phyloP scores from a whole-genome alignment of 805 yeast genomes.

The Ogataea parapolymorpha region DNA sequence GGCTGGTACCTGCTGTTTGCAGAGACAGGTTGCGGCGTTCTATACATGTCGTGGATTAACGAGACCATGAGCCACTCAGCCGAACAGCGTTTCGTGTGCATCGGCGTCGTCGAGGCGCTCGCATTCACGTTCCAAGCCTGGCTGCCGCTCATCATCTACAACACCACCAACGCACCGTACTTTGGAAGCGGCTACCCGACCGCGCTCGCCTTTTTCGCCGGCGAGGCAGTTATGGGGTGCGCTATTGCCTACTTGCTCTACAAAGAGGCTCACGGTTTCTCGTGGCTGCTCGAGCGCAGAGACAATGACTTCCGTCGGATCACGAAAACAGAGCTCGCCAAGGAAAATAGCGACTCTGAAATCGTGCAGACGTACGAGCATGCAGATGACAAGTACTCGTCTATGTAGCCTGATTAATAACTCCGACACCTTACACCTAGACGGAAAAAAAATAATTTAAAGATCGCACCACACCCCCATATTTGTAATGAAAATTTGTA shows the following conservation, averaged over 20 bases:
- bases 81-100: conserved; percentile 26
- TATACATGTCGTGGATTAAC: conserved; percentile 29
- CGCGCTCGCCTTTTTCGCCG: conserved; percentile 16
- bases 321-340: not conserved
- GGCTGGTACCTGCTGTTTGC: conserved; percentile 25
- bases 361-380: not conserved
- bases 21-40: conserved; percentile 22
- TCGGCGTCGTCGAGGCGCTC: conserved; percentile 33
- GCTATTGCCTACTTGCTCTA: conserved; percentile 14
- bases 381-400: not conserved
- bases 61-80: conserved; percentile 28
- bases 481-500: conserved; percentile 24
- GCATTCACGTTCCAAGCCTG: conserved; percentile 34
- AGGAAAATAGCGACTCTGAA: not conserved
- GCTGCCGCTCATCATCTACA: conserved; percentile 34
- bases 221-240: conserved; percentile 16
- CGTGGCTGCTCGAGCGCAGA: conserved; percentile 16
- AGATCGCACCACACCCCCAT: conserved; percentile 4
- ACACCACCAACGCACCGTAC: conserved; percentile 34
- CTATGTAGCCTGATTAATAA: not conserved
- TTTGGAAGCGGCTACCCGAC: conserved; percentile 33
- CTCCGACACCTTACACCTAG: conserved; percentile 6
- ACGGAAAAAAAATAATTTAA: not conserved
- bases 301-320: conserved; percentile 12
- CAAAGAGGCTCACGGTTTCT: conserved; percentile 8